phyloP scores from a whole-genome alignment of 2,329 filamentous ascomycete genomes.

The Shiraia bambusicola region DNA sequence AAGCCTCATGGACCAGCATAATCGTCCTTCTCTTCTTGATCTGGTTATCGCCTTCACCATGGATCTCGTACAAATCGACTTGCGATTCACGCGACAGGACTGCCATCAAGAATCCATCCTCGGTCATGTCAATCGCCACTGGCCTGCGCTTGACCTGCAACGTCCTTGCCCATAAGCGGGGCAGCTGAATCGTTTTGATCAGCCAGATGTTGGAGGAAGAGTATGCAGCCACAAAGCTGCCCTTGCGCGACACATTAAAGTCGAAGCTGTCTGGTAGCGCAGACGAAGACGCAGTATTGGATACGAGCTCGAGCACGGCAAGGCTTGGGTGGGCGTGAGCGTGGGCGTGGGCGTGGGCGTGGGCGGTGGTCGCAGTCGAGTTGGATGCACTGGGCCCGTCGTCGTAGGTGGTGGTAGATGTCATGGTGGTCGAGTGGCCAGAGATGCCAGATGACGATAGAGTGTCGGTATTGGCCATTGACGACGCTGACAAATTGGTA shows the following conservation, averaged over 20 bases:
- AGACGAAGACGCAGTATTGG: conserved; percentile 43
- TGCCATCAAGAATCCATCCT: conserved; percentile 73
- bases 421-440: conserved; percentile 38
- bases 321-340: conserved; percentile 36
- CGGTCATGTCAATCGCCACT: conserved; percentile 71
- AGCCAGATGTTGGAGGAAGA: conserved; percentile 43
- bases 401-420: conserved; percentile 35
- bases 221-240: conserved; percentile 41
- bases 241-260: conserved; percentile 41
- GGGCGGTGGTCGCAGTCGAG: conserved; percentile 21
- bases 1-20: conserved; percentile 74
- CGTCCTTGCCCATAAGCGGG: conserved; percentile 40
- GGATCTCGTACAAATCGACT: conserved; percentile 80
- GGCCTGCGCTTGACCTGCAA: conserved; percentile 43
- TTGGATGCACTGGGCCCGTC: conserved; percentile 21
- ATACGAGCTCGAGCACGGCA: conserved; percentile 42
- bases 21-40: conserved; percentile 73
- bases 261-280: conserved; percentile 43
- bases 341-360: no score
- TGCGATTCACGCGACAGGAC: conserved; percentile 81
- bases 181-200: conserved; percentile 40
- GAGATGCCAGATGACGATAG: conserved; percentile 33
- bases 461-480: conserved; percentile 28
- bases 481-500: conserved; percentile 36
- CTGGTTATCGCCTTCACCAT: conserved; percentile 43